Percentiles rank a stretch among this genome's conserved stretches.
Evolutionary conservation across 768 basidiomycete genomes (phyloP).

Genomic region (Calocybe gangraenosa): DNA sequence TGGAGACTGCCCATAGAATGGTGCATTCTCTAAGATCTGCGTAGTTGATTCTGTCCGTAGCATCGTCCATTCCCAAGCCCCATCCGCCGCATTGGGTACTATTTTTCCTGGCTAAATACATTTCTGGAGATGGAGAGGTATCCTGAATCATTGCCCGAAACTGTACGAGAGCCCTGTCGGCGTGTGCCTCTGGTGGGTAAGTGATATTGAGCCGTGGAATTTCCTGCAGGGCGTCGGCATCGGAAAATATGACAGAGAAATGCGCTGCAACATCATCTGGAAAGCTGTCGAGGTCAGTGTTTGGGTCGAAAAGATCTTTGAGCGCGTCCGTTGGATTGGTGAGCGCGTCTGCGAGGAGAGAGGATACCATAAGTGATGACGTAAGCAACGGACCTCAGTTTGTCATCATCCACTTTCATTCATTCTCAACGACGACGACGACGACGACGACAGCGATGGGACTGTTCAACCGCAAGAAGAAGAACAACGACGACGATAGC

Average conservation of each 20-base stretch:
- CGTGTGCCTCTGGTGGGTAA: slow-evolving; percentile 45
- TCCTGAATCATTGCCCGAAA: slow-evolving; percentile 84
- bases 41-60: slow-evolving; percentile 33
- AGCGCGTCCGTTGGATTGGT: slow-evolving; percentile 46
- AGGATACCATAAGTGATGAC: slow-evolving; percentile 49
- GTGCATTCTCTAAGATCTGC: slow-evolving; percentile 56
- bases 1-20: slow-evolving; percentile 68
- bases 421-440: slow-evolving; percentile 3
- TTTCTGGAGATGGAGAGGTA: slow-evolving; percentile 66
- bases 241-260: slow-evolving; percentile 41
- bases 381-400: slow-evolving; percentile 18
- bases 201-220: slow-evolving; percentile 52
- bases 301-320: slow-evolving; percentile 39
- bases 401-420: slow-evolving; percentile 3
- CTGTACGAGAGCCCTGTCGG: slow-evolving; percentile 55
- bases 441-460: slow-evolving; percentile 36
- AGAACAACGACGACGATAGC: slow-evolving; percentile 30
- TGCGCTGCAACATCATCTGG: slow-evolving; percentile 39
- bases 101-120: slow-evolving; percentile 55
- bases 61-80: slow-evolving; percentile 47
- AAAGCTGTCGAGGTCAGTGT: slow-evolving; percentile 29
- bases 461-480: slow-evolving; percentile 56
- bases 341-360: slow-evolving; percentile 44
- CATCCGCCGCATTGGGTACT: slow-evolving; percentile 63
- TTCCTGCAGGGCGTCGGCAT: slow-evolving; percentile 39